These are phyloP conservation scores for Phytophthora foliorum DNA, from an alignment of 352 stramenopile genomes.

Conservation along the genomic window DNA sequence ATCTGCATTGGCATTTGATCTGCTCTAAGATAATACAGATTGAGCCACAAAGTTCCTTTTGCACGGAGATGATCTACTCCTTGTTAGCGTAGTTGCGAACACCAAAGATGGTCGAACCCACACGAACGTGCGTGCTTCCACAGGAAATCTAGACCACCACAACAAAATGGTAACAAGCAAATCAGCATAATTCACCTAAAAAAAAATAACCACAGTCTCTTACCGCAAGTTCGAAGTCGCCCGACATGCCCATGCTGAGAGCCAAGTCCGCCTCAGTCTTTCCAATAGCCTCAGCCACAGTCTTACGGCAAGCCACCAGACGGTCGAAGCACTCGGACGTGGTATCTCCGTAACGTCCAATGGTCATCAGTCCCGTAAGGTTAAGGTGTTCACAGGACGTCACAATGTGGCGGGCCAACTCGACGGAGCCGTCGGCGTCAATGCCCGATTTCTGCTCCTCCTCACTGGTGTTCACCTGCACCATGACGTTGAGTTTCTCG, in stretches of 20 bases:
- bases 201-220: conserved; percentile 7
- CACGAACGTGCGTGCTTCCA: conserved; percentile 96
- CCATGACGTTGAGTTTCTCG: conserved; percentile 93
- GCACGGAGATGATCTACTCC: conserved; percentile 33
- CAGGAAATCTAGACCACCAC: conserved; percentile 85
- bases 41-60: conserved; percentile 13
- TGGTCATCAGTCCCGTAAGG: conserved; percentile 99
- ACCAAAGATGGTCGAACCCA: conserved; percentile 99
- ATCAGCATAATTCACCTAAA: conserved; percentile 3
- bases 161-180: conserved; percentile 3
- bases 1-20: conserved; percentile 75
- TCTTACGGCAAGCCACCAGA: conserved; percentile 77
- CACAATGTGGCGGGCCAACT: conserved; percentile 91
- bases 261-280: conserved; percentile 81
- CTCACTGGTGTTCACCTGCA: conserved; percentile 99
- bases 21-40: conserved; percentile 46
- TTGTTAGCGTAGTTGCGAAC: conserved; percentile 91
- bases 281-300: conserved; percentile 74
- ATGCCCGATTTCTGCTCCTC: conserved; percentile 98
- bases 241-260: conserved; percentile 99
- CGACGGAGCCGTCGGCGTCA: conserved; percentile 74
- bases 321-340: conserved; percentile 93
- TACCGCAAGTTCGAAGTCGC: conserved; percentile 96
- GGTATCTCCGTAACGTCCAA: conserved; percentile 95
- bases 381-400: conserved; percentile 92